Base-by-base conservation (phyloP, 139 green algal genomes). In the Chlorella ohadii region DNA sequence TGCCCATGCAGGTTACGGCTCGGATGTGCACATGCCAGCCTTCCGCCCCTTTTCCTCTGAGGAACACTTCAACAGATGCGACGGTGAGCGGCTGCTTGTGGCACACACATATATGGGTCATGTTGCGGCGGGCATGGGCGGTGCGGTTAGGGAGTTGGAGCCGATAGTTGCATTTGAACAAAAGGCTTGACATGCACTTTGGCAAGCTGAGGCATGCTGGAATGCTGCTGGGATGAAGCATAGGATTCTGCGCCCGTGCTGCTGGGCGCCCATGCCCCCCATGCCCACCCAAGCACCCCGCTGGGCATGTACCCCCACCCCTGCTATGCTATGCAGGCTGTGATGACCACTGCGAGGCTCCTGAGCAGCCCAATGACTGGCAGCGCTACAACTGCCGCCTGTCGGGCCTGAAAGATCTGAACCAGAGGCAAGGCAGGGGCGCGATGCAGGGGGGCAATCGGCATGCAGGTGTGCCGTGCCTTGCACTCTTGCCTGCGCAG, bases 301-400 rank as follows among this genome's bases (percentile, higher is more conserved):
- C 56, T 34, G 25, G 7, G 59, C 16, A 61, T 82, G 17, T n/a
- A 67, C 28, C 41, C 23, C 16, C 33, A 9, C 66, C 66, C 17
- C 15, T 59, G 51, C 11, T 4, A 59, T 13, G n/a, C n/a, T n/a
- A 59, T 51, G 44, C 64, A 72, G 66, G 33, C 33, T 72, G 66
- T 13, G 66, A 11, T 16, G 5, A 44, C 3, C 33, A 72, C 66
- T 72, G 66, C 33, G 16, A 47, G 15, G 2, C 36, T 17, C 66
- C 66, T 12, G 34, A 28, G 3, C 15, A 47, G 3, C 17, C 66
- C 33, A 47, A 12, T 11, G 13, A 47, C 12, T 13, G 47, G 34
- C 66, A 72, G 27, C 77, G 72, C n/a, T 78, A 34, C 57, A 12
- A 81, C 25, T 91, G 87, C 75, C 67, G 78, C 15, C 59, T 91